Base-by-base conservation (phyloP, 805 yeast species). In the Scheffersomyces lignosus region DNA sequence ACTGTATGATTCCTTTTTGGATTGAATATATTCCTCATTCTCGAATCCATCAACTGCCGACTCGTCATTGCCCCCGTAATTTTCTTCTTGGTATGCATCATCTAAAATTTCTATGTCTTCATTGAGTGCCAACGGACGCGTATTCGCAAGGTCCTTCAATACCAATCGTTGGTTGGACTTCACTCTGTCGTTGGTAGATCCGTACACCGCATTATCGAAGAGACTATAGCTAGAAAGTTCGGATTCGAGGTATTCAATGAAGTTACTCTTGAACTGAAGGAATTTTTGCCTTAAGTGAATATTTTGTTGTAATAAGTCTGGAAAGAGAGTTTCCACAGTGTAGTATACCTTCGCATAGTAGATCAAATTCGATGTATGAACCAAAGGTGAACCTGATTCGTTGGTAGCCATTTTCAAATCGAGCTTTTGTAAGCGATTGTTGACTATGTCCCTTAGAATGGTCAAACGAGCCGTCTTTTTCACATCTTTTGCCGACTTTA, bases 261-360 rank as follows among this genome's bases (percentile, higher is more conserved):
- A 64, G 8, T 51, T 51, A 4, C 17, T 23, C 38, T 56, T 65
- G 42, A 64, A 51, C 4, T 24, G 31, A 4, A 13, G 4, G 31
- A 59, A 57, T 24, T 45, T 48, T 7, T 29, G 18, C 15, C 37
- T 34, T 12, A 52, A 37, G 23, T 41, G 41, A 3, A 40, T 31
- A 18, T 48, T 46, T 2, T 37, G 15, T 5, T 36, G 20, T 16
- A 60, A 43, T 0, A 47, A 33, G n/a, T 51, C 51, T 5, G 24
- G 33, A 37, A 64, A 64, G 4, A 44, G 40, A 2, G 33, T 25
- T 12, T 59, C 61, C 4, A 66, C 48, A 2, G 67, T 55, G 37
- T 56, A 58, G 44, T 52, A 66, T 15, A 67, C 48, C 33, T 64
- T 63, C 14, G 71, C 64, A 41, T 55, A 58, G 33, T 56, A 54